Percentiles rank a stretch among this genome's conserved stretches.
These are phyloP conservation scores for Phaeosphaeriaceae sp. DNA, from an alignment of 2,329 filamentous ascomycete species.

Conservation along the genomic window DNA sequence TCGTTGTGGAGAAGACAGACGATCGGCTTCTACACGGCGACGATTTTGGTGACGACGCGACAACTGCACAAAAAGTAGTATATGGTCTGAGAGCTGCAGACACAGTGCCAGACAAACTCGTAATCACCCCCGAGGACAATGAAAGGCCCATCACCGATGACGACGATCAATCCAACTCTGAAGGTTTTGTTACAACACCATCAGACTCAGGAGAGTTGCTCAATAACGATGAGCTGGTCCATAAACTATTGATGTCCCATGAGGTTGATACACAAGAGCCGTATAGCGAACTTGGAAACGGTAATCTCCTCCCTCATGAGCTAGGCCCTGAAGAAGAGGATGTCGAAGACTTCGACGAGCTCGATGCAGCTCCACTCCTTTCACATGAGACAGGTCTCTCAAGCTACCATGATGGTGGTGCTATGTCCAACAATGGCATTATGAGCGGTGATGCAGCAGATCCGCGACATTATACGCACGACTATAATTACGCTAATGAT, in stretches of 20 bases:
- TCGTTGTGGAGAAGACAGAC: slow-evolving; percentile 47
- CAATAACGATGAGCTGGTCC: slow-evolving; percentile 12
- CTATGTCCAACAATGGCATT: slow-evolving; percentile 23
- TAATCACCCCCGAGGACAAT: slow-evolving; percentile 29
- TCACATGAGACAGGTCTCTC: slow-evolving; percentile 44
- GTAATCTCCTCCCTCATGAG: slow-evolving; percentile 32
- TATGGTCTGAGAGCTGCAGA: slow-evolving; percentile 41
- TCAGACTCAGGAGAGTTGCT: slow-evolving; percentile 20
- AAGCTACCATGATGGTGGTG: slow-evolving; percentile 17
- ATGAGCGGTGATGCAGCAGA: slow-evolving; percentile 9
- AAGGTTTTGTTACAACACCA: slow-evolving; percentile 23
- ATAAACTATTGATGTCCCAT: slow-evolving; percentile 21
- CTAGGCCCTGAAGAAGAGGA: slow-evolving; percentile 12
- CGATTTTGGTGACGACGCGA: slow-evolving; percentile 44
- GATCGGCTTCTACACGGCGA: slow-evolving; percentile 43
- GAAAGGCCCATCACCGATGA: slow-evolving; percentile 11
- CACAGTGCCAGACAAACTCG: slow-evolving; percentile 42
- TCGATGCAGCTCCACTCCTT: slow-evolving; percentile 41
- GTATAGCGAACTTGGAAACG: slow-evolving; percentile 11
- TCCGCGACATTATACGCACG: slow-evolving; percentile 16
- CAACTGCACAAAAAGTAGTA: slow-evolving; percentile 42
- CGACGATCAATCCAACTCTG: slow-evolving; percentile 30
- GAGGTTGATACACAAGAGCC: slow-evolving; percentile 9
- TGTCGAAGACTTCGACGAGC: slow-evolving; percentile 26
- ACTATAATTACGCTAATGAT: slow-evolving; percentile 12